Evolutionary conservation across 2,329 filamentous ascomycete species (phyloP), one percentile per base, ranked within the genome.

Genomic region (Fusarium compactum): DNA sequence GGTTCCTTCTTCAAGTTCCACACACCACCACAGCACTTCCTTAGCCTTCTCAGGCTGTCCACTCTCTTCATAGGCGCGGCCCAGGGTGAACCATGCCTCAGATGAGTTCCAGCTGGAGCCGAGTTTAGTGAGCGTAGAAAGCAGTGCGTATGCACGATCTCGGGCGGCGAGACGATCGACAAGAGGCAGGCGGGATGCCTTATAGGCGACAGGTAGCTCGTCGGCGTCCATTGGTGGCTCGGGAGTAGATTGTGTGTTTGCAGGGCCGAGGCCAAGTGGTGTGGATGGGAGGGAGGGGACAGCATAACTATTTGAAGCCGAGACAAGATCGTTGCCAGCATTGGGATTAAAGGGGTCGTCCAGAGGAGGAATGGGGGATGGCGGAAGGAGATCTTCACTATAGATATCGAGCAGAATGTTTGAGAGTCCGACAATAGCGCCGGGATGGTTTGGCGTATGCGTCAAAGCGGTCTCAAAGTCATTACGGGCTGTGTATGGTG

Each of bases 11-110:
- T 98, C 96, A 30, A 99, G 85, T 80, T 98, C 94, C 15, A 99
- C 92, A 74, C 95, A 97, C 94, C 95, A 98, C 96, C 96, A 98
- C 9, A 98, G 85, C 47, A 95, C 94, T 73, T 96, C 92, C 82
- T 95, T 97, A 16, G 96, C 92, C 83, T 95, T 97, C 40, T 96
- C 92, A 3, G 89, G 81, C 82, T 97, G 93, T 1, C 92, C 92
- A 61, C 93, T 92, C 77, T 94, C 89, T 80, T 99, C 96, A 76
- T 98, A 93, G 12, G 93, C 94, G 68, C 94, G 86, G 1, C 94
- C 93, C 34, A 99, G 86, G 7, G 92, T 89, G 76, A 94, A 95
- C 96, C 96, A 99, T 8, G 95, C 96, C 78, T 98, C 96, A 1
- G 93, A 90, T 78, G 91, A 89, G 80, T 98, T 95, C 96, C 96